phyloP scores from a whole-genome alignment of 2,329 filamentous ascomycete species.

The Malbranchea cinnamomea region DNA sequence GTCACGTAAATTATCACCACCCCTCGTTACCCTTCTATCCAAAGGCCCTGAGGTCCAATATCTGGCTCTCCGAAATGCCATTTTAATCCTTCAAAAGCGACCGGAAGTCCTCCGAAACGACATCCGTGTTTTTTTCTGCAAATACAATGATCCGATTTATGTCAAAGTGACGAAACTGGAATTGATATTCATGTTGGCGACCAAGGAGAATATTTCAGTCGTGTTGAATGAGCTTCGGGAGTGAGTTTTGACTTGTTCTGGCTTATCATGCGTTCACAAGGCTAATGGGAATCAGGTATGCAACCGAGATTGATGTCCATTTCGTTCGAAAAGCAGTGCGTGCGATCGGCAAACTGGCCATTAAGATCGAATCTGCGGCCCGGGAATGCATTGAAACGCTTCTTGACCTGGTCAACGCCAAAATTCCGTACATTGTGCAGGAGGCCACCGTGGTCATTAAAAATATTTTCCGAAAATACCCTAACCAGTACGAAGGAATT shows the following conservation, averaged over 20 bases:
- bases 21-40: conserved; percentile 81
- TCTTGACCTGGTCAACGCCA: conserved; percentile 88
- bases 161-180: conserved; percentile 98
- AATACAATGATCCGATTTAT: conserved; percentile 99
- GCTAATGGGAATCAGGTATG: no score
- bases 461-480: conserved; percentile 98
- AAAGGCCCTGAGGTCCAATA: conserved; percentile 99
- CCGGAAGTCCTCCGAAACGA: conserved; percentile 92
- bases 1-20: conserved; percentile 86
- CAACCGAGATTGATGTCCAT: conserved; percentile 95
- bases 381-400: conserved; percentile 83
- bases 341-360: conserved; percentile 92
- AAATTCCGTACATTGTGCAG: conserved; percentile 96
- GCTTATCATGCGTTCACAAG: not conserved
- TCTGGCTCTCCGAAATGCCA: conserved; percentile 78
- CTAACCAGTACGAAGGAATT: conserved; percentile 96
- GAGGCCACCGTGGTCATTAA: conserved; percentile 97
- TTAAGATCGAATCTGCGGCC: conserved; percentile 94
- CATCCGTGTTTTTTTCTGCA: conserved; percentile 98
- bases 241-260: no score
- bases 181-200: conserved; percentile 97
- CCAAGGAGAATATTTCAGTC: conserved; percentile 86
- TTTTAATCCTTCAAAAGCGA: conserved; percentile 81
- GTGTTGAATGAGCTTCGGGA: conserved; percentile 88
- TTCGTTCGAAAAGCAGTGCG: conserved; percentile 96